Evolutionary conservation across 2,329 filamentous ascomycete genomes (phyloP).

Genomic region (Trichoderma sp.): DNA sequence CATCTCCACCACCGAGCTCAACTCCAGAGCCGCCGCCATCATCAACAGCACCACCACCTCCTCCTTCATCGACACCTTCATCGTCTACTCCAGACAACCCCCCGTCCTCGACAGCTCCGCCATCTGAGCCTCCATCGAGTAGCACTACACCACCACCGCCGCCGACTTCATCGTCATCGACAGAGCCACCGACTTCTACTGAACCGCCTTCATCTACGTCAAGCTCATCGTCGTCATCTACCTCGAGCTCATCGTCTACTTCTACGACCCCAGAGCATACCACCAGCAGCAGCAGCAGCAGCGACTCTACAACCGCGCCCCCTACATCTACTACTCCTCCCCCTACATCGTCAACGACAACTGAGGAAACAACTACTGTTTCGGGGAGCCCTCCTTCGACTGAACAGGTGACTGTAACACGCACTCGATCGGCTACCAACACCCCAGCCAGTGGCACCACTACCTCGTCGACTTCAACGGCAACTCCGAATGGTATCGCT

Average conservation of each 20-base stretch:
- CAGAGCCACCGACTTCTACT: constrained; percentile 16
- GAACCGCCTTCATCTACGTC: constrained; percentile 12
- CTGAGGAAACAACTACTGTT: neutral
- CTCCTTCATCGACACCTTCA: neutral
- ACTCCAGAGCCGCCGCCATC: constrained; percentile 20
- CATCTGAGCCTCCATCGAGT: neutral
- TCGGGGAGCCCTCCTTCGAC: constrained; percentile 16
- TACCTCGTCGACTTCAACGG: constrained; percentile 29
- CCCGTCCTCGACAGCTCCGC: neutral
- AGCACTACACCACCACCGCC: neutral
- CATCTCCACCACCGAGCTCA: neutral
- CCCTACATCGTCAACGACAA: neutral
- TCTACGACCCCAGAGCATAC: constrained; percentile 10
- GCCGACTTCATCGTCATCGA: constrained; percentile 7
- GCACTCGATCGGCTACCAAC: constrained; percentile 23
- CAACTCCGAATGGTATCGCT: constrained; percentile 19
- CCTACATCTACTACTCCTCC: neutral
- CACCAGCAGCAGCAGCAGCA: neutral
- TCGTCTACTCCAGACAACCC: neutral
- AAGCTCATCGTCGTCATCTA: constrained; percentile 17
- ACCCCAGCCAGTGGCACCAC: constrained; percentile 19
- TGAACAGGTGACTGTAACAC: constrained; percentile 29
- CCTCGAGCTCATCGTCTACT: neutral
- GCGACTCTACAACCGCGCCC: neutral
- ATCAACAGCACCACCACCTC: neutral